phyloP scores from a whole-genome alignment of 2,329 filamentous ascomycete genomes.

The Rugonectria rugulosa region DNA sequence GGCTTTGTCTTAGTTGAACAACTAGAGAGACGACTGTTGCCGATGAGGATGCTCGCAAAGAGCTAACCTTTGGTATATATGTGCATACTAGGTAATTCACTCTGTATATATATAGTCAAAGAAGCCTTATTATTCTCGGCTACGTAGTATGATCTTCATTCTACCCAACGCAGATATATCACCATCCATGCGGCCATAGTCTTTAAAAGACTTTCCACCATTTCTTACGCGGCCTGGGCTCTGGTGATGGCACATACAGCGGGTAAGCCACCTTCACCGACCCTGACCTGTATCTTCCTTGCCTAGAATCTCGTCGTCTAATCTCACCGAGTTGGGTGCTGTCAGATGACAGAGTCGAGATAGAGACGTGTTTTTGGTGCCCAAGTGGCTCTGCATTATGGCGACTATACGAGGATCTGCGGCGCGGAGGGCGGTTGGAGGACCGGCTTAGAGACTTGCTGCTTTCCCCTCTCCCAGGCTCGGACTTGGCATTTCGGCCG shows the following conservation, averaged over 20 bases:
- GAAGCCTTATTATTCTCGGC: background rate
- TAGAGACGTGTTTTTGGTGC: constrained; percentile 33
- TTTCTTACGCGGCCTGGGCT: constrained; percentile 26
- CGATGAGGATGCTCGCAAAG: no score
- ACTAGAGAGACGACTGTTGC: no score
- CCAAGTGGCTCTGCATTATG: constrained; percentile 9
- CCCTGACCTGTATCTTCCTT: constrained; percentile 11
- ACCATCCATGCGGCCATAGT: background rate
- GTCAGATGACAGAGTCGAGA: constrained; percentile 50
- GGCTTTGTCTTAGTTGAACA: no score
- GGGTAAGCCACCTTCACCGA: constrained; percentile 29
- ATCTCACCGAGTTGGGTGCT: constrained; percentile 57
- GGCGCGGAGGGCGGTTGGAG: constrained; percentile 16
- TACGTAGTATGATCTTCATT: no score
- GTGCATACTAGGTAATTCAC: no score
- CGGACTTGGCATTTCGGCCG: background rate
- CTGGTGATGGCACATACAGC: constrained; percentile 22
- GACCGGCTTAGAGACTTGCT: constrained; percentile 19
- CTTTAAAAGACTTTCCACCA: constrained; percentile 34
- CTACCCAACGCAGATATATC: background rate
- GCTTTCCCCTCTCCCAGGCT: constrained; percentile 15
- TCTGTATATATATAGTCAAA: no score
- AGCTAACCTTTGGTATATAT: no score
- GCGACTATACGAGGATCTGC: constrained; percentile 9
- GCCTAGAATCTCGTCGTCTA: constrained; percentile 30